Evolutionary conservation across 1,284 basidiomycete genomes (phyloP).

Genomic region (Somion occarium): DNA sequence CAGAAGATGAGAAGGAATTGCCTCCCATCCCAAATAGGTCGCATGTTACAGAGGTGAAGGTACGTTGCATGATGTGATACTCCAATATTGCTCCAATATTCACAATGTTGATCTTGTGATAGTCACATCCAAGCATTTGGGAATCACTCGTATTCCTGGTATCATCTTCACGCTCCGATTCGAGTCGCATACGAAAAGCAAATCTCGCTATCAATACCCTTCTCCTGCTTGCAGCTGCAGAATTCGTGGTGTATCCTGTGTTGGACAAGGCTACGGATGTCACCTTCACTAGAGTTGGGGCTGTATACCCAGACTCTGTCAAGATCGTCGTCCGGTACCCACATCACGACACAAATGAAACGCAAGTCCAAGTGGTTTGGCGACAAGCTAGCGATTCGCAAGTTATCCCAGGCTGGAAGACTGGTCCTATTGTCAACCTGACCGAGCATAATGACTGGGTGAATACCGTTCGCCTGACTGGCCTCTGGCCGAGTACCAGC

Average conservation of each 20-base stretch:
- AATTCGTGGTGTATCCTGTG: slow-evolving; percentile 48
- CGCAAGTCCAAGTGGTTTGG: slow-evolving; percentile 42
- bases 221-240: slow-evolving; percentile 43
- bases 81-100: too few relatives aligned
- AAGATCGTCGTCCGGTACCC: slow-evolving; percentile 65
- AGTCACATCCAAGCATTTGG: too few relatives aligned
- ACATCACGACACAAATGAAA: slow-evolving; percentile 19
- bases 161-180: slow-evolving; percentile 33
- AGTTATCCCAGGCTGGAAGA: slow-evolving; percentile 36
- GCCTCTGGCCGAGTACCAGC: slow-evolving; percentile 64
- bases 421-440: slow-evolving; percentile 47
- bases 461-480: slow-evolving; percentile 46
- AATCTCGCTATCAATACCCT: slow-evolving; percentile 43
- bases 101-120: too few relatives aligned
- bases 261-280: slow-evolving; percentile 50
- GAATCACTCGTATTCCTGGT: too few relatives aligned
- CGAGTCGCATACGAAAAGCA: slow-evolving; percentile 26
- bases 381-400: slow-evolving; percentile 29
- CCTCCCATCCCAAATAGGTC: not conserved
- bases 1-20: not conserved
- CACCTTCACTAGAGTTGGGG: slow-evolving; percentile 63
- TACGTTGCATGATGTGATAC: not conserved
- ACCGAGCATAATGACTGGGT: slow-evolving; percentile 59
- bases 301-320: slow-evolving; percentile 56
- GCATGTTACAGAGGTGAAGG: not conserved